Evolutionary conservation across 2,329 filamentous ascomycete species (phyloP).

Genomic region (Microascus cirrosus): DNA sequence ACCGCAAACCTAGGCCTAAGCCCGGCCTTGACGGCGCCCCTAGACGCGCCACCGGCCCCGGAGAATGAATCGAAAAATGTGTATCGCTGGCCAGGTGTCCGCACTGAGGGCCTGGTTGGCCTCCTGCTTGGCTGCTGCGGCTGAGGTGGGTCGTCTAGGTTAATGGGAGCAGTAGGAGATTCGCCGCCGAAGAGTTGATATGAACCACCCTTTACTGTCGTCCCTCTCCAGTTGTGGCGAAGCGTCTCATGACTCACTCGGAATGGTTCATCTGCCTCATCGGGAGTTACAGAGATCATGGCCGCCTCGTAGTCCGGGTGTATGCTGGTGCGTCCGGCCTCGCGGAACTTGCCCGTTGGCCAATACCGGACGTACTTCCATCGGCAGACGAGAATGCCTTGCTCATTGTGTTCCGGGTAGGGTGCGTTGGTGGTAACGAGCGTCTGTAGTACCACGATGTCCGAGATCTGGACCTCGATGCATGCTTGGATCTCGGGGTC

Average conservation of each 20-base stretch:
- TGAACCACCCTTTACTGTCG: conserved; percentile 25
- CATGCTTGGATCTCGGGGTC: conserved; percentile 21
- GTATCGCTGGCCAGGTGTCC: conserved; percentile 33
- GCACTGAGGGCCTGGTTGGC: background rate
- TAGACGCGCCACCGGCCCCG: conserved; percentile 60
- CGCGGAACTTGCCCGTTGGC: conserved; percentile 6
- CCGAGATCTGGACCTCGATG: conserved; percentile 25
- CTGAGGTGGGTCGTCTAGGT: conserved; percentile 15
- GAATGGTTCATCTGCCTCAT: conserved; percentile 18
- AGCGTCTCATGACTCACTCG: conserved; percentile 17
- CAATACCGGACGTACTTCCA: conserved; percentile 31
- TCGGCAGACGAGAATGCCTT: conserved; percentile 36
- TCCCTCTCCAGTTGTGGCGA: conserved; percentile 23
- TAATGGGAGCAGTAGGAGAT: conserved; percentile 7
- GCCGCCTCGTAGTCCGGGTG: conserved; percentile 23
- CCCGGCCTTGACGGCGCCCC: conserved; percentile 48
- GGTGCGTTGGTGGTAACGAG: conserved; percentile 44
- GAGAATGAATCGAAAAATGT: conserved; percentile 63
- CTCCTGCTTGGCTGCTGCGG: background rate
- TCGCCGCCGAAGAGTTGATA: conserved; percentile 17
- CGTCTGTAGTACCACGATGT: conserved; percentile 26
- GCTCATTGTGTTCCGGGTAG: conserved; percentile 25
- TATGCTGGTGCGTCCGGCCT: conserved; percentile 9
- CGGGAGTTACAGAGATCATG: conserved; percentile 14
- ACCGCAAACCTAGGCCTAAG: conserved; percentile 50